Evolutionary conservation across 352 stramenopile species (phyloP).

Genomic region (Globisporangium cystogenes): DNA sequence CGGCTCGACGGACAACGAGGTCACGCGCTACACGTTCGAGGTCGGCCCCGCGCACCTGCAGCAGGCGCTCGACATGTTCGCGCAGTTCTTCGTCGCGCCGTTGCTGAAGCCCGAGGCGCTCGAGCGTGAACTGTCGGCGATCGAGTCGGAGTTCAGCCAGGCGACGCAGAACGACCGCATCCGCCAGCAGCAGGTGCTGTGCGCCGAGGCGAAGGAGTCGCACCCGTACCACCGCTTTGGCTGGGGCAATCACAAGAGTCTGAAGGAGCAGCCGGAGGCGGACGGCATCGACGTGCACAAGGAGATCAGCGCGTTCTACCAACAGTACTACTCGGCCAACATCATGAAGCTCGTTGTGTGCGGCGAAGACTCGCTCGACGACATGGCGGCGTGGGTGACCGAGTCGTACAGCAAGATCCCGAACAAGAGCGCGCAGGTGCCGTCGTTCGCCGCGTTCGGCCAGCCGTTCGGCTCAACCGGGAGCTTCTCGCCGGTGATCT

Average conservation of each 20-base stretch:
- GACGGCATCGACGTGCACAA: conserved; percentile 48
- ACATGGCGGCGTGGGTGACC: conserved; percentile 57
- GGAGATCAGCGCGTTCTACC: conserved; percentile 60
- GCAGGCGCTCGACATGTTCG: conserved; percentile 89
- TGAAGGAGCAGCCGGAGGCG: conserved; percentile 41
- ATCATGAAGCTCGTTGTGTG: conserved; percentile 85
- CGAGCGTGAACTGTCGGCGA: conserved; percentile 77
- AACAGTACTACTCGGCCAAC: conserved; percentile 69
- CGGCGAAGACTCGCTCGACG: conserved; percentile 64
- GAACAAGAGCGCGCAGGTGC: conserved; percentile 43
- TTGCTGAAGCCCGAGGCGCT: conserved; percentile 76
- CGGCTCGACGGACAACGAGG: conserved; percentile 90
- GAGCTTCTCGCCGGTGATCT: conserved; percentile 38
- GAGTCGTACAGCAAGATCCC: conserved; percentile 55
- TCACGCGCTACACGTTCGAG: conserved; percentile 94
- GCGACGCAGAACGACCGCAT: conserved; percentile 68
- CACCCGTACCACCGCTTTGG: conserved; percentile 82
- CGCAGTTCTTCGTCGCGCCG: conserved; percentile 92
- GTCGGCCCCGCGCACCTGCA: conserved; percentile 60
- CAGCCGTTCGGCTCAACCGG: conserved; percentile 46
- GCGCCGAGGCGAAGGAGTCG: conserved; percentile 30
- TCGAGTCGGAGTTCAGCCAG: conserved; percentile 88
- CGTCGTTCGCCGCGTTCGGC: conserved; percentile 32
- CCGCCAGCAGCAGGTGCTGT: conserved; percentile 73
- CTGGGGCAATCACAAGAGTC: conserved; percentile 80